Conservation (phyloP, 139 green algal species). For the Chlamydomonas sp. region DNA sequence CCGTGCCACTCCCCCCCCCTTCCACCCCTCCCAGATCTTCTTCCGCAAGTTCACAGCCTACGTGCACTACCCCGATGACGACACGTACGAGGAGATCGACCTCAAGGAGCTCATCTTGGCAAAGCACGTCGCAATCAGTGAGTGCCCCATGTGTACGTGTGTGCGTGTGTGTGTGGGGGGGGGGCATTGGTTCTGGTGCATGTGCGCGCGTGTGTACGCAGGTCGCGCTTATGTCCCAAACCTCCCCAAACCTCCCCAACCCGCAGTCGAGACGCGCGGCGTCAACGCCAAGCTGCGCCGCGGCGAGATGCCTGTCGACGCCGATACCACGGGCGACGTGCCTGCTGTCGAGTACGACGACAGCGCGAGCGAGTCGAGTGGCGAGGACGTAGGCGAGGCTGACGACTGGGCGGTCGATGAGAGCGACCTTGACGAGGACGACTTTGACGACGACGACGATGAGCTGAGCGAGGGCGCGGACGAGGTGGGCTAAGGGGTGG, state of each 20-base stretch:
- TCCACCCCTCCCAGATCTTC: background rate
- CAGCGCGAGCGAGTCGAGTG: background rate
- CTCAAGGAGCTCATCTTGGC: constrained; percentile 35
- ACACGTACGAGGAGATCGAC: constrained; percentile 45
- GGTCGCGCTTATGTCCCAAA: too few relatives aligned
- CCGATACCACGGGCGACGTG: constrained; percentile 14
- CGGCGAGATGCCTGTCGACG: constrained; percentile 33
- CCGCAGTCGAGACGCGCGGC: constrained; percentile 24
- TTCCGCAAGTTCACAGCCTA: constrained; percentile 16
- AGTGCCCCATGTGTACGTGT: constrained; percentile 14
- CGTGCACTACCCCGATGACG: constrained; percentile 41
- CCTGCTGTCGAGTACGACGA: constrained; percentile 22
- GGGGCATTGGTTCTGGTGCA: too few relatives aligned
- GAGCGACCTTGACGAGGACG: background rate
- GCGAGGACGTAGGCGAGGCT: background rate
- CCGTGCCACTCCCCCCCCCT: background rate
- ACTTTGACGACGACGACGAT: constrained; percentile 4
- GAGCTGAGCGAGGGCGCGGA: constrained; percentile 1
- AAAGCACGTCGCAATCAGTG: constrained; percentile 40
- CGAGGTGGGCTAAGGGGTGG: background rate
- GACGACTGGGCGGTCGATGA: constrained; percentile 1
- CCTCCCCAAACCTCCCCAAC: background rate
- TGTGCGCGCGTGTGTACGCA: too few relatives aligned
- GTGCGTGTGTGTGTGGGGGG: too few relatives aligned
- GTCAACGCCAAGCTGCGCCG: constrained; percentile 13